Evolutionary conservation across 257 asterid species (phyloP).

Genomic region (Sherardia arvensis): DNA sequence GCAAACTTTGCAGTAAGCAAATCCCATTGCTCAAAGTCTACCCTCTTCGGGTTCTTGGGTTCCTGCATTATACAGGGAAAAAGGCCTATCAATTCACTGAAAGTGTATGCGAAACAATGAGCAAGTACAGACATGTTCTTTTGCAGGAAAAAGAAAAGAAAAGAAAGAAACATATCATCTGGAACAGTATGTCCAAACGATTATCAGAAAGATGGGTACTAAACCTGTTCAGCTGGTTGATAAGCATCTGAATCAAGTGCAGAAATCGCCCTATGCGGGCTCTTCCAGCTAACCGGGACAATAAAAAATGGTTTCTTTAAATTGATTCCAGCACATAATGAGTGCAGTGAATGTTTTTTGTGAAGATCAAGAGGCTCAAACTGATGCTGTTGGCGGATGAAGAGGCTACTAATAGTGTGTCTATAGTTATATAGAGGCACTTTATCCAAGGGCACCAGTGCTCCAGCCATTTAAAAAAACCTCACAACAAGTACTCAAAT

Average conservation of each 20-base stretch:
- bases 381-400: slow-evolving; percentile 17
- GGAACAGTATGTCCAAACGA: background rate
- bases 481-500: slow-evolving; percentile 11
- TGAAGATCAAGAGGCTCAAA: slow-evolving; percentile 16
- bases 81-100: background rate
- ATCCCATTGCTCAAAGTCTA: slow-evolving; percentile 72
- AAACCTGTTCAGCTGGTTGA: slow-evolving; percentile 46
- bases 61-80: slow-evolving; percentile 33
- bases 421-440: slow-evolving; percentile 27
- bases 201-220: background rate
- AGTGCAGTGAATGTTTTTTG: slow-evolving; percentile 11
- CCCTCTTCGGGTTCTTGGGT: slow-evolving; percentile 27
- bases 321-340: slow-evolving; percentile 15
- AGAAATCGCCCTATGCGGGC: slow-evolving; percentile 29
- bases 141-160: background rate
- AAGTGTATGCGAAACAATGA: background rate
- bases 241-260: slow-evolving; percentile 41
- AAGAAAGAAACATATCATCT: background rate
- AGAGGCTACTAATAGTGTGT: slow-evolving; percentile 20
- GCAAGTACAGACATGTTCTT: background rate
- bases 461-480: slow-evolving; percentile 37
- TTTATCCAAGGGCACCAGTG: slow-evolving; percentile 34
- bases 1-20: slow-evolving; percentile 84
- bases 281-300: slow-evolving; percentile 19
- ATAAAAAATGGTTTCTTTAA: slow-evolving; percentile 23